These are phyloP conservation scores for Fusarium nematophilum DNA, from an alignment of 2,329 filamentous ascomycete species.

Conservation along the genomic window DNA sequence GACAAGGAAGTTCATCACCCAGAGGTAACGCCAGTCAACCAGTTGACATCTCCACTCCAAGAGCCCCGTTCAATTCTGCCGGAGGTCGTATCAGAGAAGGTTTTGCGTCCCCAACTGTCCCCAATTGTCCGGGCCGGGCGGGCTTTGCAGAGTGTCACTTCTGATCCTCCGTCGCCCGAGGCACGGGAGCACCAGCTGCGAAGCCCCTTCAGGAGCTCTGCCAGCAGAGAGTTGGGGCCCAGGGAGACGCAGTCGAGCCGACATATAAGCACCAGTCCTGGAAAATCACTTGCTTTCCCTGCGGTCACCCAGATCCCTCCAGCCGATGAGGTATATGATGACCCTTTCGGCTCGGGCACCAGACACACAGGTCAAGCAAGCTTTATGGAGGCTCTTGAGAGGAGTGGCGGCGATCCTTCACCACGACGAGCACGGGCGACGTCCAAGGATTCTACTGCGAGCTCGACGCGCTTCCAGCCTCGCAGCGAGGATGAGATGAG, in stretches of 20 bases:
- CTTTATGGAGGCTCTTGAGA: conserved; percentile 49
- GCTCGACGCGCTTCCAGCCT: conserved; percentile 48
- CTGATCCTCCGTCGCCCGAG: conserved; percentile 68
- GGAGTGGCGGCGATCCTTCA: conserved; percentile 35
- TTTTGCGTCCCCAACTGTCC: conserved; percentile 60
- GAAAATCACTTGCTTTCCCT: conserved; percentile 32
- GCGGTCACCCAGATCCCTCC: conserved; percentile 20
- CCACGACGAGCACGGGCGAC: conserved; percentile 23
- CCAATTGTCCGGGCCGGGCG: conserved; percentile 69
- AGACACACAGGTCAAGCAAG: conserved; percentile 45
- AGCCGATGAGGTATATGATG: conserved; percentile 36
- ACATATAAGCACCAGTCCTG: conserved; percentile 47
- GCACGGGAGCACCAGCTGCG: conserved; percentile 62
- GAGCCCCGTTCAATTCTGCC: conserved; percentile 47
- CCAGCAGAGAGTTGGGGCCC: conserved; percentile 50
- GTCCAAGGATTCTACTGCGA: conserved; percentile 45
- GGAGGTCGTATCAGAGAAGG: conserved; percentile 45
- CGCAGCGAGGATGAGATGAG: conserved; percentile 55
- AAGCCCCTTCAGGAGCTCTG: conserved; percentile 64
- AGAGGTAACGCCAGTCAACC: conserved; percentile 52
- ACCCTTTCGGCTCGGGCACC: conserved; percentile 45
- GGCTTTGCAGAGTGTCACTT: conserved; percentile 68
- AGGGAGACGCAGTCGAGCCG: conserved; percentile 41
- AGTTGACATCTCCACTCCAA: conserved; percentile 52
- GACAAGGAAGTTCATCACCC: conserved; percentile 26